phyloP scores from a whole-genome alignment of 805 yeast species.

The Yarrowia porcina region DNA sequence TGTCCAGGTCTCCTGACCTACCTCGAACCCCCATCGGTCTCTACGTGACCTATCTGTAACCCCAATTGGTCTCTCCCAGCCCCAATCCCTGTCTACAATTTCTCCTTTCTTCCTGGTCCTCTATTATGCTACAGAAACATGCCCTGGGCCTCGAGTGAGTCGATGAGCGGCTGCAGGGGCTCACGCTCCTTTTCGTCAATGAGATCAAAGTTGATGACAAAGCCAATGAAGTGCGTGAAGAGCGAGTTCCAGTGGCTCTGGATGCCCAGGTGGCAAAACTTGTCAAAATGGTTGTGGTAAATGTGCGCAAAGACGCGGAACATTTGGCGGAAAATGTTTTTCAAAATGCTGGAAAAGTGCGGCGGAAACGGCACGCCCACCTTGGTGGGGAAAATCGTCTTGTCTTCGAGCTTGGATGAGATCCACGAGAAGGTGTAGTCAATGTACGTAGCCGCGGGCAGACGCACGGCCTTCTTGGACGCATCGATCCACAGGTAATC shows the following conservation, averaged over 20 bases:
- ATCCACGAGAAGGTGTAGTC: slow-evolving; percentile 92
- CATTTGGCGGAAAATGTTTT: slow-evolving; percentile 86
- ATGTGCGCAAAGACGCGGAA: slow-evolving; percentile 94
- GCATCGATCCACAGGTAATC: slow-evolving; percentile 89
- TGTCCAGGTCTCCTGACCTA: too few species aligned
- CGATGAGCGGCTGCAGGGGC: slow-evolving; percentile 75
- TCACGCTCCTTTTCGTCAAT: slow-evolving; percentile 75
- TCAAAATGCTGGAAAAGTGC: slow-evolving; percentile 74
- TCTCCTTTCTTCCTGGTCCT: too few species aligned
- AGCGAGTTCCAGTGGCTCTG: slow-evolving; percentile 99
- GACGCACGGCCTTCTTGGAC: slow-evolving; percentile 71
- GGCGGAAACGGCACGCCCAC: slow-evolving; percentile 87
- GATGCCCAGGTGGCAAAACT: slow-evolving; percentile 80
- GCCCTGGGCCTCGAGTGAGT: slow-evolving; percentile 79
- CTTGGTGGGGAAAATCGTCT: slow-evolving; percentile 85
- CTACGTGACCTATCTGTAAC: too few species aligned
- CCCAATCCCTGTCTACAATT: too few species aligned
- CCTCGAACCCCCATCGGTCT: too few species aligned
- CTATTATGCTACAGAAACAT: slow-evolving; percentile 5
- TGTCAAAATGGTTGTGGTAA: slow-evolving; percentile 92
- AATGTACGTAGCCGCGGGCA: slow-evolving; percentile 91
- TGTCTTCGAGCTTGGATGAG: slow-evolving; percentile 81
- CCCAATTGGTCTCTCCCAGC: too few species aligned
- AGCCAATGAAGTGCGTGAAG: slow-evolving; percentile 89
- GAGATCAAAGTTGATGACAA: slow-evolving; percentile 77